Percentiles rank a stretch among this genome's conserved stretches.
phyloP scores from a whole-genome alignment of 2,329 filamentous ascomycete species.

The Akanthomyces dipterigenus region DNA sequence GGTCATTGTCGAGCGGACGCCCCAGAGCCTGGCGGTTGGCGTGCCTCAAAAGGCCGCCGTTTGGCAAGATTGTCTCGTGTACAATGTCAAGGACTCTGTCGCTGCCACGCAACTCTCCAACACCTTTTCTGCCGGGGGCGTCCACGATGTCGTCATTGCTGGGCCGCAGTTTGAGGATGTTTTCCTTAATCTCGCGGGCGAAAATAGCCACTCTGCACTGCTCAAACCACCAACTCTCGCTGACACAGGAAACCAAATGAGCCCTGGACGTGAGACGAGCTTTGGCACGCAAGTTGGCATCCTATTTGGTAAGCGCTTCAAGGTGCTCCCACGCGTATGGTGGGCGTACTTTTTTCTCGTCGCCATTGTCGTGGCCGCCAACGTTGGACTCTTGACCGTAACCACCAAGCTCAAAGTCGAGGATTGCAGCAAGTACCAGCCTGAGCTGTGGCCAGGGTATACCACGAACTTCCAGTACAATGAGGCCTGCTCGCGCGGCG shows the following conservation, averaged over 20 bases:
- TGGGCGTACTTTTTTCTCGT: constrained; percentile 67
- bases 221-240: background rate
- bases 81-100: constrained; percentile 35
- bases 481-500: constrained; percentile 31
- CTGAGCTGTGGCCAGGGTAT: background rate
- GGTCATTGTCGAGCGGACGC: constrained; percentile 33
- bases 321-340: constrained; percentile 66
- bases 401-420: constrained; percentile 47
- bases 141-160: constrained; percentile 25
- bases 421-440: constrained; percentile 38
- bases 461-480: background rate
- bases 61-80: constrained; percentile 47
- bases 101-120: constrained; percentile 21
- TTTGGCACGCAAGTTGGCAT: constrained; percentile 53
- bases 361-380: constrained; percentile 67
- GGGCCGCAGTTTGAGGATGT: constrained; percentile 29
- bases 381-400: constrained; percentile 66
- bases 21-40: background rate
- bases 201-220: constrained; percentile 15
- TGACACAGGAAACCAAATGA: background rate
- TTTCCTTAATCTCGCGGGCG: constrained; percentile 23
- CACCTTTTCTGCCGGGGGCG: constrained; percentile 44
- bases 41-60: background rate
- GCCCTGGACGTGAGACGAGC: constrained; percentile 11
- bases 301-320: constrained; percentile 65